A percentile compares a stretch with the other conserved stretches of the same genome.
Evolutionary conservation across 257 asterid genomes (phyloP).

Genomic region (Fraxinus quadrangulata): DNA sequence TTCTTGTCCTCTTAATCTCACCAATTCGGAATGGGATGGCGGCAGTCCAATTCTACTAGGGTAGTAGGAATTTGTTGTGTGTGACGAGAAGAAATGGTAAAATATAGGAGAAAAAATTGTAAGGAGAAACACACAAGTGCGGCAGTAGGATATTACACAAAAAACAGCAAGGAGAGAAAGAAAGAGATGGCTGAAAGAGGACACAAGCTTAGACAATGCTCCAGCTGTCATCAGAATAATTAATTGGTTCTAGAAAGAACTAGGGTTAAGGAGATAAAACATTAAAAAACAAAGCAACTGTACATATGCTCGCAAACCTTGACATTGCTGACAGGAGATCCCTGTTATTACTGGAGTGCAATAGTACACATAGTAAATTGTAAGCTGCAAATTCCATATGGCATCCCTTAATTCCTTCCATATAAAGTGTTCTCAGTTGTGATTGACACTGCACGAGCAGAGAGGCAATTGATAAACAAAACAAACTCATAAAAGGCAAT

Average conservation of each 20-base stretch:
- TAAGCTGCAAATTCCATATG: conserved; percentile 93
- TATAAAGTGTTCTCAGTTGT: conserved; percentile 86
- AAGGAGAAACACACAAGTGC: not conserved
- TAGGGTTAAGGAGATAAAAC: conserved; percentile 1
- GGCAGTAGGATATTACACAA: not conserved
- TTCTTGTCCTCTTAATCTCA: not conserved
- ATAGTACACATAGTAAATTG: conserved; percentile 82
- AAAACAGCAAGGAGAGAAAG: conserved; percentile 14
- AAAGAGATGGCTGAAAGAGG: conserved; percentile 3
- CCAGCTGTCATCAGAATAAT: conserved; percentile 1
- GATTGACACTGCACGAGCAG: conserved; percentile 88
- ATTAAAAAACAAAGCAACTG: conserved; percentile 12
- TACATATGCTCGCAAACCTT: conserved; percentile 56
- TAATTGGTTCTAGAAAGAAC: not conserved
- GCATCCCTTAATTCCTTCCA: conserved; percentile 92
- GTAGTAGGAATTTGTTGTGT: not conserved
- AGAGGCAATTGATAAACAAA: conserved; percentile 26
- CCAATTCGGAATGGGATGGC: not conserved
- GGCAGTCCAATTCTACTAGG: not conserved
- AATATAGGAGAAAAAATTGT: not conserved
- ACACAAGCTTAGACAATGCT: not conserved
- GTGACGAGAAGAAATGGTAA: not conserved
- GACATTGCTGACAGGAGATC: conserved; percentile 97
- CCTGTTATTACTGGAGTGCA: conserved; percentile 87
- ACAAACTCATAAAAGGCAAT: conserved; percentile 17